Evolutionary conservation across 331 rosid species (phyloP), one percentile per base, ranked within the genome.

Genomic region (Pyracantha coccinea): DNA sequence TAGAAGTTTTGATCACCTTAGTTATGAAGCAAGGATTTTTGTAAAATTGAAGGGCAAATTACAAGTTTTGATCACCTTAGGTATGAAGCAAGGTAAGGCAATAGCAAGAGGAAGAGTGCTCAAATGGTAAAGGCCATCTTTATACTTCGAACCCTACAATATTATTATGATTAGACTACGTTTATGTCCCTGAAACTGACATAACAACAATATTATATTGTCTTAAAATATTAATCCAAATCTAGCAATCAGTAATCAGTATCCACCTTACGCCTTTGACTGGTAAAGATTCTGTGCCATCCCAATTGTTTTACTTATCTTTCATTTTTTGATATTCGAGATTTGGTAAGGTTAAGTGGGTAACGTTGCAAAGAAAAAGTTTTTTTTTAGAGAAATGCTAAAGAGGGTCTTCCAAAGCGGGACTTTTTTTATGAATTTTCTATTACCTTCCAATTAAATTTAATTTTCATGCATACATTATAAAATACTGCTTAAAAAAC

Each of bases 201-300:
- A 86, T 35, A 35, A 63, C 14, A 69, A 73, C 35, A 77, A 21
- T 79, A 86, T 81, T 24, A 79, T 61, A 84, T 72, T 71, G 21
- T 79, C 61, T 67, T 82, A 72, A 72, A 85, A 79, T 85, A 78
- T 61, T 75, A 71, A 75, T 81, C 78, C 80, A 65, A 86, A 86
- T 71, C 79, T 50, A 81, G 72, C 53, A 54, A 55, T 80, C 85
- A 78, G 83, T 25, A 25, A 1, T n/a, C n/a, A n/a, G n/a, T 80
- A 76, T 81, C 86, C 81, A 69, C 65, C 81, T 66, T 31, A 61
- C 84, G 78, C 85, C 82, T 87, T 89, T 89, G 90, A 84, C 92
- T 35, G 75, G 87, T 73, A 81, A 89, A 91, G 92, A 91, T 87
- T 89, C 92, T 79, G 85, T 78, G 82, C 78, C 77, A 55, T 80